Conservation (phyloP, 1,139 yeast species). For the Sugiyamaella neomexicana region DNA sequence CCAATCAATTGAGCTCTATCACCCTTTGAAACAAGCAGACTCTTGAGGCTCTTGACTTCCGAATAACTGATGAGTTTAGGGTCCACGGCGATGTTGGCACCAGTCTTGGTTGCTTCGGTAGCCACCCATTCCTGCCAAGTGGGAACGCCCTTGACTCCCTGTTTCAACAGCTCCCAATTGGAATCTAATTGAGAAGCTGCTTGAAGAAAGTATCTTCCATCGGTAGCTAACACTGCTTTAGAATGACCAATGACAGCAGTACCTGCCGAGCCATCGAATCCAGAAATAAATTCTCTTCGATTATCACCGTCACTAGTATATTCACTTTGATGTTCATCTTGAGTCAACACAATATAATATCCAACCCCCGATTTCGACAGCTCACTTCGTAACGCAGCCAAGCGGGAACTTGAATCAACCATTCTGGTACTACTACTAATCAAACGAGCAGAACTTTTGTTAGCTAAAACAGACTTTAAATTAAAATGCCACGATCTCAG, state of each 20-base stretch:
- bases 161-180: conserved; percentile 83
- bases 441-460: conserved; percentile 1
- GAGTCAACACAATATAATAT: conserved; percentile 82
- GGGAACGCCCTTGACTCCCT: conserved; percentile 70
- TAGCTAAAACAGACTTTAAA: conserved; percentile 8
- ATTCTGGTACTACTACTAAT: conserved; percentile 14
- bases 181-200: conserved; percentile 80
- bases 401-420: conserved; percentile 34
- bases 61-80: conserved; percentile 67
- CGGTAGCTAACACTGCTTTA: conserved; percentile 82
- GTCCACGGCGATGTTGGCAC: conserved; percentile 54
- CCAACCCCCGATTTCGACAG: conserved; percentile 70
- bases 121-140: conserved; percentile 89
- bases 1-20: conserved; percentile 55
- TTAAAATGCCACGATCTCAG: conserved; percentile 17
- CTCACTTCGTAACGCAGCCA: conserved; percentile 59
- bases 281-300: conserved; percentile 78
- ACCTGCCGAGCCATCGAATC: conserved; percentile 93
- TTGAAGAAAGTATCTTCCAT: conserved; percentile 91
- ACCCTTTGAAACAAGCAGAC: conserved; percentile 33
- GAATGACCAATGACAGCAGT: conserved; percentile 79
- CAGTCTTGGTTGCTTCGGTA: conserved; percentile 38
- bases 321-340: conserved; percentile 93
- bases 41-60: conserved; percentile 43
- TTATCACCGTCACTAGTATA: conserved; percentile 80